Evolutionary conservation across 2,329 filamentous ascomycete species (phyloP).

Genomic region (Colletotrichum higginsianum): DNA sequence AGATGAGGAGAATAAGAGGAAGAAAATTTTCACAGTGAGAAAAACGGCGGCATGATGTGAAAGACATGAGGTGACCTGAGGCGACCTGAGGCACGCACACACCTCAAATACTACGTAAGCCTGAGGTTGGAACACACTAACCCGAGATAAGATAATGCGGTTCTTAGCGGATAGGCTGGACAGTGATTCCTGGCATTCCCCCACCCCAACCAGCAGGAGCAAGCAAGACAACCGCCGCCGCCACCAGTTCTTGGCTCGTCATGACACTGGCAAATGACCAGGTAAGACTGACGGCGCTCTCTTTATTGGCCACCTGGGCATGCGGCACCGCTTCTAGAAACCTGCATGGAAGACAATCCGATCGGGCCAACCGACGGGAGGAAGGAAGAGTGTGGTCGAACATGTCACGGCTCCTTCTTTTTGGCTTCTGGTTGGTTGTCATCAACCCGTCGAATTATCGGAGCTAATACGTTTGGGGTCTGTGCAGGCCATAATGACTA

Average conservation of each 20-base stretch:
- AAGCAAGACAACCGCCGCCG: neutral
- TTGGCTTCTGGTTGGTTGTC: slow-evolving; percentile 12
- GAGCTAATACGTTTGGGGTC: neutral
- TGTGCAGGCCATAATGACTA: neutral
- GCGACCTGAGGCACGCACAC: slow-evolving; percentile 5
- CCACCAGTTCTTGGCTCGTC: no score
- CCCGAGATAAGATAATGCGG: slow-evolving; percentile 2
- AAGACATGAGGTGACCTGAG: slow-evolving; percentile 1
- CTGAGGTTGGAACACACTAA: neutral
- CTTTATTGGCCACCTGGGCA: neutral
- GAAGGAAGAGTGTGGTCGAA: slow-evolving; percentile 16
- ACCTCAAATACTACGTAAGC: neutral
- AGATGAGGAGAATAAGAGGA: neutral
- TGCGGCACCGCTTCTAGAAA: slow-evolving; percentile 30
- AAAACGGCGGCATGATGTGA: neutral
- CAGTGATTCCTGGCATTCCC: neutral
- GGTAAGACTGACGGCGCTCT: neutral
- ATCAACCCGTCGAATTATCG: slow-evolving; percentile 26
- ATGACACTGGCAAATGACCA: no score
- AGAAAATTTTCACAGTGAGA: neutral
- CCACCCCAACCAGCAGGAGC: neutral
- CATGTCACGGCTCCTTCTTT: neutral
- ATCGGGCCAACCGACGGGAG: slow-evolving; percentile 24
- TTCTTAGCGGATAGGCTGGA: no score
- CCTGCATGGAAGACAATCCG: slow-evolving; percentile 23